phyloP scores from a whole-genome alignment of 78 protist species.

The Ministeria vibrans region DNA sequence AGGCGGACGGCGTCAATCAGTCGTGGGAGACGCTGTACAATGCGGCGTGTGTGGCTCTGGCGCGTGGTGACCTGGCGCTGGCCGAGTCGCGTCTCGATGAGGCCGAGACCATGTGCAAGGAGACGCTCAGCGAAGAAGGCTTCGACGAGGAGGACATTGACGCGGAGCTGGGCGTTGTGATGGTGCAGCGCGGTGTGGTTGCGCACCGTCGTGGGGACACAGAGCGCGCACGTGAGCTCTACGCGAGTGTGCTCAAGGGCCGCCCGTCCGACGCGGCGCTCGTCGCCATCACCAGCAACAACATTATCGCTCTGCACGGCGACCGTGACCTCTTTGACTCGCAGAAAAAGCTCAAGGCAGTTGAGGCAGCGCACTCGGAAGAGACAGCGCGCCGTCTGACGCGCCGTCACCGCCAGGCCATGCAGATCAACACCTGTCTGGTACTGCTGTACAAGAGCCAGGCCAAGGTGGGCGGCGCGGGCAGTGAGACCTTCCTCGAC shows the following conservation, averaged over 20 bases:
- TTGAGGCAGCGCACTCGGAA: background rate
- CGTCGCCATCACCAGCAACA: constrained; percentile 26
- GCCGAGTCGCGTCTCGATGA: background rate
- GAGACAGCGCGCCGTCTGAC: background rate
- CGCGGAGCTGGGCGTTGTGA: background rate
- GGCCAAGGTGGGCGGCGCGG: background rate
- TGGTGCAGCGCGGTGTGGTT: background rate
- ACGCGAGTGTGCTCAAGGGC: background rate
- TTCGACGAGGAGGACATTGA: constrained; percentile 7
- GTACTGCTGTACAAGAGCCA: background rate
- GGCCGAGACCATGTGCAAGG: constrained; percentile 4
- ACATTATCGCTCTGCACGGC: constrained; percentile 1
- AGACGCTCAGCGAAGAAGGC: background rate
- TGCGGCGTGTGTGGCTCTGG: background rate
- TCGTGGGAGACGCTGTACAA: background rate
- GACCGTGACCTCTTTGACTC: constrained; percentile 11
- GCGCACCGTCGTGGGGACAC: background rate
- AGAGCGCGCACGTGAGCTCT: background rate
- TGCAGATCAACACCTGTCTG: background rate
- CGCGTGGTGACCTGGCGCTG: background rate
- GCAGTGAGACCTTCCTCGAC: background rate
- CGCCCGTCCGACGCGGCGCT: constrained; percentile 3
- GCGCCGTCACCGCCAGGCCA: background rate
- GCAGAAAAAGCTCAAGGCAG: background rate
- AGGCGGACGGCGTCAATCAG: background rate